Evolutionary conservation across 352 stramenopile species (phyloP).

Genomic region (Pythium grandisporangium): DNA sequence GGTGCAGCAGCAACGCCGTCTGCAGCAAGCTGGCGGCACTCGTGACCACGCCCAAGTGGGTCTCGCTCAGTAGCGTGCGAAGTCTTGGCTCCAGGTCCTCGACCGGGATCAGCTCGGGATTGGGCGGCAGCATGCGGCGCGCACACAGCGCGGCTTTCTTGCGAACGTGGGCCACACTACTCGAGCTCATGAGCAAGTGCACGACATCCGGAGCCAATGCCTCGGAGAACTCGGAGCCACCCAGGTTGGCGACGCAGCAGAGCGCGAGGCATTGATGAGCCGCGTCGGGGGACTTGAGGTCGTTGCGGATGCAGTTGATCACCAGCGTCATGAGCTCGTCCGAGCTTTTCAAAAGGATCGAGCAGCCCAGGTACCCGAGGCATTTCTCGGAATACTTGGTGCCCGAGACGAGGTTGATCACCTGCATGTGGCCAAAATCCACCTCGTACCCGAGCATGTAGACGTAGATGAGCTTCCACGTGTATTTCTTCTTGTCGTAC

Average conservation of each 20-base stretch:
- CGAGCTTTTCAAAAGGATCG: constrained; percentile 91
- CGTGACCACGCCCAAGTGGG: constrained; percentile 92
- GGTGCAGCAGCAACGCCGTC: constrained; percentile 86
- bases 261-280: constrained; percentile 92
- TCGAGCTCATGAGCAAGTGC: constrained; percentile 86
- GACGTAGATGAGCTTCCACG: constrained; percentile 99
- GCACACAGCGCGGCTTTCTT: constrained; percentile 97
- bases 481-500: constrained; percentile 99
- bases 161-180: constrained; percentile 90
- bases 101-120: constrained; percentile 87
- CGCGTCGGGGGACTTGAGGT: constrained; percentile 86
- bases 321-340: constrained; percentile 87
- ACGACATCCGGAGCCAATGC: constrained; percentile 92
- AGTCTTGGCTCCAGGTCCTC: constrained; percentile 62
- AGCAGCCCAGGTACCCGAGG: constrained; percentile 96
- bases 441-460: constrained; percentile 99
- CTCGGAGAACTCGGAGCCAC: constrained; percentile 92
- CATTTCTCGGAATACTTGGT: constrained; percentile 92
- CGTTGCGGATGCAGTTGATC: constrained; percentile 95
- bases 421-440: constrained; percentile 97
- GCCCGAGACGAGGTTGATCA: constrained; percentile 93
- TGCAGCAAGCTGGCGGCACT: constrained; percentile 88
- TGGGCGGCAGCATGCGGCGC: constrained; percentile 88
- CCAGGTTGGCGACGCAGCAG: constrained; percentile 94
- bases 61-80: constrained; percentile 84